Percentiles rank a stretch among this genome's conserved stretches.
Conservation (phyloP, 2,329 filamentous ascomycete species). For the Chrysosporium queenslandicum region DNA sequence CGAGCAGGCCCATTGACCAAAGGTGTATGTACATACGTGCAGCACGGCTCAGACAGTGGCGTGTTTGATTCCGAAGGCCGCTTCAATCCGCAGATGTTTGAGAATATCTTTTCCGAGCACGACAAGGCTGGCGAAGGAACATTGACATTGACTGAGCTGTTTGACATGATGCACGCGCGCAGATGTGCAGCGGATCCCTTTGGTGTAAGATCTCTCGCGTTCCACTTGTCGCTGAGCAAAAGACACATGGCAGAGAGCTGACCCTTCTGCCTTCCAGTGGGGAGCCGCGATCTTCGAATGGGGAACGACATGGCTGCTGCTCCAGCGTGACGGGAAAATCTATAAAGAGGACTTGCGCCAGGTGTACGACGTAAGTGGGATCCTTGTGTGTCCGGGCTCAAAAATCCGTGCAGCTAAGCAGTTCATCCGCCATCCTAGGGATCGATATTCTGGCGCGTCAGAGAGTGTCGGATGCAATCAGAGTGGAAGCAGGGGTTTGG, state of each 20-base stretch:
- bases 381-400: background rate
- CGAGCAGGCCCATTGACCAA: background rate
- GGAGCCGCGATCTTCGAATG: constrained; percentile 22
- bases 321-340: constrained; percentile 47
- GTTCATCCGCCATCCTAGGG: background rate
- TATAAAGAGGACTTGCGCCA: constrained; percentile 49
- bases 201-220: constrained; percentile 23
- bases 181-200: constrained; percentile 36
- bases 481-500: constrained; percentile 4
- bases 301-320: constrained; percentile 45
- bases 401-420: background rate
- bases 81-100: constrained; percentile 43
- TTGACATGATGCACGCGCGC: constrained; percentile 21
- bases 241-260: background rate
- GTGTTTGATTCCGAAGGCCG: constrained; percentile 43
- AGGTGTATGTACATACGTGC: no score
- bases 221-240: constrained; percentile 20
- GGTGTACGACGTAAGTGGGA: constrained; percentile 43
- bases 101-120: constrained; percentile 45
- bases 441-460: constrained; percentile 2
- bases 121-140: constrained; percentile 29
- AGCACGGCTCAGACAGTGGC: constrained; percentile 40
- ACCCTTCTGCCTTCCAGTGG: constrained; percentile 11
- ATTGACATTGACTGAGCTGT: background rate
- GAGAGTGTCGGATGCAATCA: background rate